Evolutionary conservation across 176 grass and related monocot genomes (phyloP), one percentile per base, ranked within the genome.

Genomic region (Juncus inflexus): DNA sequence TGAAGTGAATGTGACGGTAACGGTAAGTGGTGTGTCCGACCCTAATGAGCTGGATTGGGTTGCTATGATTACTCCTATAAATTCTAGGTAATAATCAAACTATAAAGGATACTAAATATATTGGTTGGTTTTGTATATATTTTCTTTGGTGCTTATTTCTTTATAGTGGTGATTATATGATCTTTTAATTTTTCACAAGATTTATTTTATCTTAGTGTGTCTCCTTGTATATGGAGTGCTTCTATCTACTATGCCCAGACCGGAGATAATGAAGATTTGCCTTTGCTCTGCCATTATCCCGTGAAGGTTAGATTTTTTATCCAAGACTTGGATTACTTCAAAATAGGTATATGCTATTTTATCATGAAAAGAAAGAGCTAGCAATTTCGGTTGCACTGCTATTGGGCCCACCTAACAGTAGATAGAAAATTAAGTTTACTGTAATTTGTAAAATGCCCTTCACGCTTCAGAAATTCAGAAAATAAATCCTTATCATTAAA

Each of bases 221-320:
- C 51, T 3, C 76, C 52, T 1, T 90, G 87, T 12, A 68, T 72
- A 7, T 55, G 77, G 6, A n/a, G n/a, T n/a, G 77, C 52, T 15
- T 73, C 13, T 5, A 8, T 45, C 4, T 65, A 72, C 55, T 90
- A 86, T 16, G 12, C 69, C 11, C 35, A 83, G 55, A 90, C 83
- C 0, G 87, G 87, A 19, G 87, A 90, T 42, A 58, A 77, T 6
- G 64, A 70, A 45, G 74, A 45, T 1, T 78, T 90, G 62, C 83
- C 79, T 72, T 80, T 86, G 0, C 83, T 90, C 0, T 90, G 83
- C 79, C 83, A 90, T 81, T 86, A 90, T 52, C 87, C 87, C 35
- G 87, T 90, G 16, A 90, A 90, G 75, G 87, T 90, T 54, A 75
- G 61, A 55, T 19, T 41, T 36, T n/a, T n/a, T n/a, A n/a, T n/a